phyloP scores from a whole-genome alignment of 1,284 basidiomycete species.

The Singerocomus rubriflavus region DNA sequence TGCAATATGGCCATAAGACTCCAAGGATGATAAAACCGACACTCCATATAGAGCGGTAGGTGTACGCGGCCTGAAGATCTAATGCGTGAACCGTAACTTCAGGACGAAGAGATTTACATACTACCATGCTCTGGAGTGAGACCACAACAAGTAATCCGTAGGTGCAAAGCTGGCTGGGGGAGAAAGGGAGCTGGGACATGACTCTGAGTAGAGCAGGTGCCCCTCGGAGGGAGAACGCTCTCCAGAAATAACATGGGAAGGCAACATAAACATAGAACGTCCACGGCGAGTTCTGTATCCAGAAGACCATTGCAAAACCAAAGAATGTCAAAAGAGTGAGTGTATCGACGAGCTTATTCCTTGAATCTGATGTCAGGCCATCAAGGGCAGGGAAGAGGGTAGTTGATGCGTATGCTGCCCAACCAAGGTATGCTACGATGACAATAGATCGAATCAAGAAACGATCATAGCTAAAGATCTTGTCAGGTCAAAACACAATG shows the following conservation, averaged over 20 bases:
- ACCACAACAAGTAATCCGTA: slow-evolving; percentile 36
- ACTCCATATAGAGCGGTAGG: slow-evolving; percentile 72
- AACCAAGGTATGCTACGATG: slow-evolving; percentile 72
- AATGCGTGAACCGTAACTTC: not conserved
- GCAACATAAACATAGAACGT: slow-evolving; percentile 77
- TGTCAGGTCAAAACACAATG: slow-evolving; percentile 14
- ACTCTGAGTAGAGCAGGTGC: slow-evolving; percentile 24
- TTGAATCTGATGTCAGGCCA: not conserved
- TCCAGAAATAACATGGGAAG: slow-evolving; percentile 80
- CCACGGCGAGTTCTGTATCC: slow-evolving; percentile 62
- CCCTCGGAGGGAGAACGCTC: slow-evolving; percentile 41
- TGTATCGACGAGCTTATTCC: slow-evolving; percentile 9
- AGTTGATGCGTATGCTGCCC: slow-evolving; percentile 65
- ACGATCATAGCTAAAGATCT: slow-evolving; percentile 61
- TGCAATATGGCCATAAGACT: slow-evolving; percentile 60
- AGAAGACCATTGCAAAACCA: slow-evolving; percentile 52
- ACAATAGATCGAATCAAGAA: slow-evolving; percentile 70
- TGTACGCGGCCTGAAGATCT: slow-evolving; percentile 59
- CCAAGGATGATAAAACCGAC: slow-evolving; percentile 65
- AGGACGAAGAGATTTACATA: slow-evolving; percentile 37
- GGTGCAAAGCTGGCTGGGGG: slow-evolving; percentile 19
- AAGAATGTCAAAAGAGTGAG: slow-evolving; percentile 35
- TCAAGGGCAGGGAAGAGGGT: slow-evolving; percentile 41
- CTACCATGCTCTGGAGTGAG: slow-evolving; percentile 69
- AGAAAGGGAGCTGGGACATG: slow-evolving; percentile 24